Percentiles rank a stretch among this genome's conserved stretches.
These are phyloP conservation scores for Daedaleopsis nitida DNA, from an alignment of 768 basidiomycete genomes.

Conservation along the genomic window DNA sequence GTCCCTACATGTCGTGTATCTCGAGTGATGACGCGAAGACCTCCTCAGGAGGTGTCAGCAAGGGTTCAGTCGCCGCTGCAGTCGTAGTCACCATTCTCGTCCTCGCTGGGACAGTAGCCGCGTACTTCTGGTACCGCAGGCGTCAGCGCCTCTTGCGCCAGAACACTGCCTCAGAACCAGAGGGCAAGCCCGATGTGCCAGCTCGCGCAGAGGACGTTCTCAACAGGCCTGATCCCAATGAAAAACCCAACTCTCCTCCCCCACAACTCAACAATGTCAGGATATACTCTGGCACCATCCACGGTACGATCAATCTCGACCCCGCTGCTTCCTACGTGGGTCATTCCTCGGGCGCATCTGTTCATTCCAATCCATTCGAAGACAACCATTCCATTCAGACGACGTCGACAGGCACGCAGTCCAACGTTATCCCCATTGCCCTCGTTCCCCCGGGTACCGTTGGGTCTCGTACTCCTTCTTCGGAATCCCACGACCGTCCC, in stretches of 20 bases:
- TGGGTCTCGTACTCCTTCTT: conserved; percentile 27
- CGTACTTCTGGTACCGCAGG: conserved; percentile 69
- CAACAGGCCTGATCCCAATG: conserved; percentile 79
- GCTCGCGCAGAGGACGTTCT: conserved; percentile 78
- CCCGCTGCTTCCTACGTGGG: conserved; percentile 44
- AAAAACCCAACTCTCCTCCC: conserved; percentile 49
- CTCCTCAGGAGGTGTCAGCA: conserved; percentile 47
- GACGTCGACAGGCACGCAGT: conserved; percentile 68
- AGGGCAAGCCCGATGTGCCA: conserved; percentile 60
- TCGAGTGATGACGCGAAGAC: conserved; percentile 23
- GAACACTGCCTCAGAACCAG: conserved; percentile 33
- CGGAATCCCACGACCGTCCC: conserved; percentile 34
- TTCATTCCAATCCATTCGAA: conserved; percentile 69
- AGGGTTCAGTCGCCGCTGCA: conserved; percentile 75
- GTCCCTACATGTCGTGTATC: conserved; percentile 56
- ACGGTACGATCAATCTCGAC: conserved; percentile 62
- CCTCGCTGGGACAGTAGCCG: conserved; percentile 49
- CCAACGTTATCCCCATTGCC: conserved; percentile 88
- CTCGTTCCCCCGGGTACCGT: conserved; percentile 64
- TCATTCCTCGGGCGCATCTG: conserved; percentile 31
- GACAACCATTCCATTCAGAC: conserved; percentile 83
- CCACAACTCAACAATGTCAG: conserved; percentile 46
- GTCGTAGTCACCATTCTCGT: conserved; percentile 66
- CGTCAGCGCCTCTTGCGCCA: conserved; percentile 44
- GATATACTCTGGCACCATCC: conserved; percentile 45